Percentiles rank a stretch among this genome's conserved stretches.
Evolutionary conservation across 1,284 basidiomycete genomes (phyloP).

Genomic region (Porogramme epimiltina): DNA sequence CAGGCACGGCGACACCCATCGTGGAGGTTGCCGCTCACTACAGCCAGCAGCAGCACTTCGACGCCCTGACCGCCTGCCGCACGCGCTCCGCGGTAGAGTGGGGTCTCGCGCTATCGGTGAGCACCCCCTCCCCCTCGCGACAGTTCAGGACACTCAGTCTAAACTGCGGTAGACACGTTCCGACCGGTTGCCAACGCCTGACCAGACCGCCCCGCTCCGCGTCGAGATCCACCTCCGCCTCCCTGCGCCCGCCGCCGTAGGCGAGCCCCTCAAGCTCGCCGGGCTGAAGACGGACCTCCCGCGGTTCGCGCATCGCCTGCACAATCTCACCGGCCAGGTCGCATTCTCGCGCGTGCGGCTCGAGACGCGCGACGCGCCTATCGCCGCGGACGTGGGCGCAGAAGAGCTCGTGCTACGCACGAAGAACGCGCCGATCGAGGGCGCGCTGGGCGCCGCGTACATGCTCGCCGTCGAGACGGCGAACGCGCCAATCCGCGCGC

Average conservation of each 20-base stretch:
- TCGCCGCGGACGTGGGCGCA: too few relatives aligned
- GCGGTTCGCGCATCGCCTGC: constrained; percentile 22
- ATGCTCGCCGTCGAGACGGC: constrained; percentile 26
- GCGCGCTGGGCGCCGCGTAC: constrained; percentile 38
- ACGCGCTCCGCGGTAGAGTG: constrained; percentile 21
- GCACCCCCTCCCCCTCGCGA: background rate
- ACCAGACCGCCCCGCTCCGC: too few relatives aligned
- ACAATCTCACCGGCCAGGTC: constrained; percentile 13
- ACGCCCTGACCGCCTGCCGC: constrained; percentile 20
- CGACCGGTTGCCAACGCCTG: too few relatives aligned
- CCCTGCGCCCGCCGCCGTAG: constrained; percentile 4
- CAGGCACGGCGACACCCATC: constrained; percentile 9
- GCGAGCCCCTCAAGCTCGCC: constrained; percentile 9
- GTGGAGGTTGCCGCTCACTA: constrained; percentile 26
- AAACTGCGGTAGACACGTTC: too few relatives aligned
- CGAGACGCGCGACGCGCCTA: too few relatives aligned
- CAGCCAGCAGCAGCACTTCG: constrained; percentile 12
- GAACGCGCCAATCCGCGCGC: too few relatives aligned
- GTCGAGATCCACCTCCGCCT: constrained; percentile 24
- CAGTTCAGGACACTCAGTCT: too few relatives aligned
- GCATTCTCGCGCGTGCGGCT: constrained; percentile 18
- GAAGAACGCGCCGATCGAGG: constrained; percentile 43
- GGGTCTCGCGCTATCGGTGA: constrained; percentile 32
- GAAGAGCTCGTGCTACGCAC: too few relatives aligned
- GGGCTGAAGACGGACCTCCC: constrained; percentile 26